Base-by-base conservation (phyloP, 352 stramenopile species). In the Globisporangium camurandrum region DNA sequence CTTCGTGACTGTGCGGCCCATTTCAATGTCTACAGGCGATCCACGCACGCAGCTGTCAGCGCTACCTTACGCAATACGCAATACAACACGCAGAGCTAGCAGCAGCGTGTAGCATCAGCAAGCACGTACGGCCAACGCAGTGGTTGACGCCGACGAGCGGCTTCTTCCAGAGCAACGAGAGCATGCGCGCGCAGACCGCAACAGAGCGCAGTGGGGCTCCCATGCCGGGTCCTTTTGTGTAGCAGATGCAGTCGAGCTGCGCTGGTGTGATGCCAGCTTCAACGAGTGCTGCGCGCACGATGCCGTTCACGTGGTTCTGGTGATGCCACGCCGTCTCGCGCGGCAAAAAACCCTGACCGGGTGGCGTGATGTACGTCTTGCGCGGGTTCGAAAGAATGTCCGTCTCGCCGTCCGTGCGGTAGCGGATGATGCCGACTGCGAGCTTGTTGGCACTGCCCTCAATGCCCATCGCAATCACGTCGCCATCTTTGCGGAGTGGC, bases 381-480 rank as follows among this genome's bases (percentile, higher is more conserved):
- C 97, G 77, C 49, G 96, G 95, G 73, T 99, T 99, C 20, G 96
- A 90, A 39, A 99, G 70, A 55, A 98, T 99, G 43, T 86, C 84
- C 43, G 74, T 96, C 66, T 88, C 78, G 34, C 74, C 80, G 49
- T 88, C 68, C 8, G 59, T 46, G 46, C 69, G 63, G 54, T 87
- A 89, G 50, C 76, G 63, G 54, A 93, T 85, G 53, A 93, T 86
- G 24, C 81, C 80, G n/a, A 93, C 80, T 12, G 84, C 95, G 8
- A 98, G 76, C 66, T 99, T 99, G 79, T 99, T 99, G 36, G 97
- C 97, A 49, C 86, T 98, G 34, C 96, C 97, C 71, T 99, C 97
- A 60, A 99, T 99, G 46, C 96, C 97, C 40, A 99, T 76, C 33
- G 97, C 95, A 46, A 98, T 77, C 57, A 91, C 77, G 51, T 86